A percentile compares a stretch with the other conserved stretches of the same genome.
These are phyloP conservation scores for Backusella luteola DNA, from an alignment of 192 early-diverging fungal species.

Conservation along the genomic window DNA sequence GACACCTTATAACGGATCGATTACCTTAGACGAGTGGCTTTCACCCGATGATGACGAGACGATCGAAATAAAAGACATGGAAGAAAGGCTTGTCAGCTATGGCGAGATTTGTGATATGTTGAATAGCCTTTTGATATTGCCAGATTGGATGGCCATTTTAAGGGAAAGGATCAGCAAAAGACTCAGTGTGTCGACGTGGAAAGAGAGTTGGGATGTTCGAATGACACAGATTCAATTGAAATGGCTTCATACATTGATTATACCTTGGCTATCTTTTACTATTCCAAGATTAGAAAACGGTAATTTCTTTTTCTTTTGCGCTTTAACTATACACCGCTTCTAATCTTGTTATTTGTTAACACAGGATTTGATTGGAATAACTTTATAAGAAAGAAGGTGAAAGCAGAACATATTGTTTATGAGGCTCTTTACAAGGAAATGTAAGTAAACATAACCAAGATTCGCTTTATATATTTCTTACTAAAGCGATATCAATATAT, in stretches of 20 bases:
- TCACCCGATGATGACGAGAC: not conserved
- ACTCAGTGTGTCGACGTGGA: not conserved
- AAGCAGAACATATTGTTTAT: constrained; percentile 16
- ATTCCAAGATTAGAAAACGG: not conserved
- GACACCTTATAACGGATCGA: not conserved
- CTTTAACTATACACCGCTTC: not conserved
- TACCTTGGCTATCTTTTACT: constrained; percentile 22
- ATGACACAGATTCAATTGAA: not conserved
- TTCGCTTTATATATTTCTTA: not conserved
- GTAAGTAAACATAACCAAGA: not conserved
- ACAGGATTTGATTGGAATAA: not conserved
- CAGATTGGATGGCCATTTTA: constrained; percentile 1
- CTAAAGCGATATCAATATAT: no score
- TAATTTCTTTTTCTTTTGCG: not conserved
- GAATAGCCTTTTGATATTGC: not conserved
- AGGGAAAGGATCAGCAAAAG: not conserved
- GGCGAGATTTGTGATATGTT: not conserved
- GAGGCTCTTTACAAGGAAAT: constrained; percentile 4
- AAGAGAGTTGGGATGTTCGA: not conserved
- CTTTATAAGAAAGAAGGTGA: constrained; percentile 17
- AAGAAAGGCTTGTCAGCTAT: not conserved
- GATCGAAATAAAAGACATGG: not conserved
- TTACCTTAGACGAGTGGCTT: not conserved
- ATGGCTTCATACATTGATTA: constrained; percentile 4
- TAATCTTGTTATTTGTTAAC: not conserved